These are phyloP conservation scores for Phaffia rhodozyma DNA, from an alignment of 1,284 basidiomycete genomes.

Conservation along the genomic window DNA sequence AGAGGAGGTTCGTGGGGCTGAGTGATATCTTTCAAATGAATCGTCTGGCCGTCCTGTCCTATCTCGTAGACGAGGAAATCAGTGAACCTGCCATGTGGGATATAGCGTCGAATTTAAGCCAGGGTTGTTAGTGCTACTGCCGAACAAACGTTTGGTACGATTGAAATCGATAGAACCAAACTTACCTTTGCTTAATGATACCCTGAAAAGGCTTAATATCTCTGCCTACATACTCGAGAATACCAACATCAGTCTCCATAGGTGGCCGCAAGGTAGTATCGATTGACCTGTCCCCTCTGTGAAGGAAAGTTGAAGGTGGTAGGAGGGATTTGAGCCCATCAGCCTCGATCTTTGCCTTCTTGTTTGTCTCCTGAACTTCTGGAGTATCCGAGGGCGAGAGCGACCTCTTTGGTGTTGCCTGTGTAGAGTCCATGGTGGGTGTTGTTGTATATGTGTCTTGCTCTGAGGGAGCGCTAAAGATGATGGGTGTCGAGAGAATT, in stretches of 20 bases:
- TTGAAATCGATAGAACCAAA: background rate
- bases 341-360: too few species aligned
- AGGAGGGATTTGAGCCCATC: constrained; percentile 14
- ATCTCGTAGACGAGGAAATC: constrained; percentile 90
- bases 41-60: constrained; percentile 58
- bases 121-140: constrained; percentile 12
- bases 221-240: constrained; percentile 69
- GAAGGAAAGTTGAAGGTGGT: constrained; percentile 20
- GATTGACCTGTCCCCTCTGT: background rate
- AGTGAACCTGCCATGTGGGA: constrained; percentile 55
- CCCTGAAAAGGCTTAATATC: constrained; percentile 64
- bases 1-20: constrained; percentile 47
- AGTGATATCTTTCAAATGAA: constrained; percentile 62
- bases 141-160: too few species aligned
- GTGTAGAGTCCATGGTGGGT: too few species aligned
- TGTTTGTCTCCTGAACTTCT: too few species aligned
- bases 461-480: too few species aligned
- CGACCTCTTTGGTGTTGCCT: too few species aligned
- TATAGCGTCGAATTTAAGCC: background rate
- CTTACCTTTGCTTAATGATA: constrained; percentile 87
- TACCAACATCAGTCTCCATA: constrained; percentile 73
- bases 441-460: too few species aligned
- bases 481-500: too few species aligned
- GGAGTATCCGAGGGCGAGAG: too few species aligned
- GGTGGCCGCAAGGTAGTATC: constrained; percentile 12